Conservation (phyloP, 75 land plant species). For the Adiantum capillusveneris region DNA sequence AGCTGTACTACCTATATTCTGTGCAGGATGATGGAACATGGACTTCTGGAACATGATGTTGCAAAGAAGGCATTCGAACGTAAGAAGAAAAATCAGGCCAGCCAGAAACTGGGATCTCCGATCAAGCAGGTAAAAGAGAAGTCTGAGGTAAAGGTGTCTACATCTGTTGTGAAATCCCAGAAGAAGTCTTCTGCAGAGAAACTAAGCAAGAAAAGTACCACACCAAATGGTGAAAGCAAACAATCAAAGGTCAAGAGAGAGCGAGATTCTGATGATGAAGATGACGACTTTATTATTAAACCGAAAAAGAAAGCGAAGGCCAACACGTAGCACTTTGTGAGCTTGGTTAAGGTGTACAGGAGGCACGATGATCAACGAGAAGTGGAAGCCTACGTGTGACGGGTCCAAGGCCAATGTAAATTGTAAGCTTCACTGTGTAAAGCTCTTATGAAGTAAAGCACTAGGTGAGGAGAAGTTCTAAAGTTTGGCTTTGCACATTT, state of each 20-base stretch:
- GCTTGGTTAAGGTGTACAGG: too few relatives aligned
- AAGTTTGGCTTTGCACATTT: too few relatives aligned
- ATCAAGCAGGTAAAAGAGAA: conserved; percentile 18
- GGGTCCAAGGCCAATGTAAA: too few relatives aligned
- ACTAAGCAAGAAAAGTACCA: neutral
- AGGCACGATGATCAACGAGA: too few relatives aligned
- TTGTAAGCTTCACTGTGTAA: too few relatives aligned
- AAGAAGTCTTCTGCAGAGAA: neutral
- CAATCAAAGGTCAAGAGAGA: neutral
- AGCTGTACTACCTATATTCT: too few relatives aligned
- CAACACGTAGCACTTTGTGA: neutral
- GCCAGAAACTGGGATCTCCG: conserved; percentile 44
- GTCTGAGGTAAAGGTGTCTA: neutral
- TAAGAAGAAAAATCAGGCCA: conserved; percentile 51
- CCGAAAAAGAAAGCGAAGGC: conserved; percentile 45
- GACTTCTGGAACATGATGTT: conserved; percentile 58
- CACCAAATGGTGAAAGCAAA: neutral
- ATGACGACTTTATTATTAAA: conserved; percentile 46
- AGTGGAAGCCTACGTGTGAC: too few relatives aligned
- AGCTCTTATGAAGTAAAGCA: too few relatives aligned
- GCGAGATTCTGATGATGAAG: conserved; percentile 24
- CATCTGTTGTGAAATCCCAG: neutral
- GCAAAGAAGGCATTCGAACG: conserved; percentile 54
- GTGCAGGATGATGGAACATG: conserved; percentile 88
- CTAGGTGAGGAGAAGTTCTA: too few relatives aligned